Evolutionary conservation across 2,329 filamentous ascomycete species (phyloP), one percentile per base, ranked within the genome.

Genomic region (Neonectria hederae): DNA sequence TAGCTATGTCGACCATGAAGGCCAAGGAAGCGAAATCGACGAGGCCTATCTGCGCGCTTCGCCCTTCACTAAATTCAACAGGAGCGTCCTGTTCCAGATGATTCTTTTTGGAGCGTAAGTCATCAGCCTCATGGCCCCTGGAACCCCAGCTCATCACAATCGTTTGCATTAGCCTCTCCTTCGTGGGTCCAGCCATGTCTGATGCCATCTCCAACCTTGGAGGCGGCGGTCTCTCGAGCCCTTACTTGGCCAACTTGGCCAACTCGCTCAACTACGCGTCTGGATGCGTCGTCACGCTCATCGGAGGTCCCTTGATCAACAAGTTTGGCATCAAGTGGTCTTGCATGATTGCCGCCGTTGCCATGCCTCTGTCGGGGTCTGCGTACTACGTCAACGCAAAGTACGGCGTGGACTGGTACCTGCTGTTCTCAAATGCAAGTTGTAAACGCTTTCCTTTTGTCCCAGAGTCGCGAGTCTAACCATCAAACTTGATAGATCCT

Each of bases 281-380:
- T 13, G 55, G 62, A 1, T 64, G 43, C 32, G 24, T 64, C 21
- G 49, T 64, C 26, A 60, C 62, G 19, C 62, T 64, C 17, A 74
- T 77, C 9, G 78, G 78, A 21, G 78, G 78, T 0, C 78, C 78
- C 1, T 57, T 80, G 53, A 79, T 80, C 65, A 80, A 79, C 66
- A 79, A 79, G 54, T 58, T 80, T 8, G 78, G 78, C 14, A 79
- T 79, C 59, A 77, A 75, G 51, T 76, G 74, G 72, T 72, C 75
- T 4, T 80, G 78, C 66, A 66, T 80, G 32, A 75, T 80, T 43
- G 78, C 76, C 7, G 76, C 76, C 8, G 13, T 76, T 2, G 63
- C 74, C 1, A 76, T 80, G 54, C 78, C 78, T 1, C 65, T 80
- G 43, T 68, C 69, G 0, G 77, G 77, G 1, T 79, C 76, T 14